Conservation (phyloP, 2,329 filamentous ascomycete species). For the Hypoxylon sp. region DNA sequence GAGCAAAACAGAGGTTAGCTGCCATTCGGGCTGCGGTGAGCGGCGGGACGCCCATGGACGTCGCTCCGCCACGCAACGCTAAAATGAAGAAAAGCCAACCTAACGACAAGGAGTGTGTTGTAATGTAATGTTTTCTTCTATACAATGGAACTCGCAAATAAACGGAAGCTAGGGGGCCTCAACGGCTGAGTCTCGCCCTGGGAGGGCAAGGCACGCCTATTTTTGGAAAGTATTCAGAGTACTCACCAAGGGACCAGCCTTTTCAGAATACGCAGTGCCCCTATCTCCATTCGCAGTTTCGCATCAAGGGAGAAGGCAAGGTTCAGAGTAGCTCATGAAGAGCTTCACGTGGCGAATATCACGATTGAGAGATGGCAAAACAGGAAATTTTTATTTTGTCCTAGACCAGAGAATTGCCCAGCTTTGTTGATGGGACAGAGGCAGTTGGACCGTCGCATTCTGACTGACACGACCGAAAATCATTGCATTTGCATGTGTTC, state of each 20-base stretch:
- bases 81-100: slow-evolving; percentile 63
- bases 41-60: slow-evolving; percentile 67
- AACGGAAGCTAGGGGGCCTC: slow-evolving; percentile 1
- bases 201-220: slow-evolving; percentile 20
- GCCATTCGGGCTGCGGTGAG: slow-evolving; percentile 87
- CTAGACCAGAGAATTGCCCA: slow-evolving; percentile 33
- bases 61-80: slow-evolving; percentile 63
- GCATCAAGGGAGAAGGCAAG: slow-evolving; percentile 10
- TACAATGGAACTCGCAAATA: slow-evolving; percentile 14
- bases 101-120: slow-evolving; percentile 67
- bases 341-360: slow-evolving; percentile 18
- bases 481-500: slow-evolving; percentile 41
- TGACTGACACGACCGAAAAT: slow-evolving; percentile 35
- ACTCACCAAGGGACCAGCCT: slow-evolving; percentile 16
- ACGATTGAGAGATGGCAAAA: slow-evolving; percentile 18
- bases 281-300: slow-evolving; percentile 13
- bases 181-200: slow-evolving; percentile 9
- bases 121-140: slow-evolving; percentile 62
- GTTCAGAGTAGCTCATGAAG: slow-evolving; percentile 11
- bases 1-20: slow-evolving; percentile 86
- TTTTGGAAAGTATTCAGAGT: slow-evolving; percentile 40
- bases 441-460: slow-evolving; percentile 34
- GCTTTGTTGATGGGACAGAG: slow-evolving; percentile 23
- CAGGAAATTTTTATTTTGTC: slow-evolving; percentile 34
- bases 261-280: slow-evolving; percentile 39